phyloP scores from a whole-genome alignment of 768 basidiomycete genomes.

The Boletellus emodensis region DNA sequence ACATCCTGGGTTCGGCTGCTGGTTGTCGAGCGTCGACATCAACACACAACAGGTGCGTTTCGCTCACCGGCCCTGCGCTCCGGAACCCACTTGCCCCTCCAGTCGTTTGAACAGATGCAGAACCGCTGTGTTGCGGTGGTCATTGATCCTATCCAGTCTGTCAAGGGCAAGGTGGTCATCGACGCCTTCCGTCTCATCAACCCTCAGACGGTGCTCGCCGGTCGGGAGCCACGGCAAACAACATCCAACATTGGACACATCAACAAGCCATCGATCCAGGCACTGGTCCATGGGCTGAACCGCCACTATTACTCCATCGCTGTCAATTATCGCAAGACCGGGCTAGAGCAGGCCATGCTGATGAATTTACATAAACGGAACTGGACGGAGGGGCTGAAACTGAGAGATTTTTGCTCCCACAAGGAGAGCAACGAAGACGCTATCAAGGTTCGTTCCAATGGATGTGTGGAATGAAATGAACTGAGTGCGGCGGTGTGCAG shows the following conservation, averaged over 20 bases:
- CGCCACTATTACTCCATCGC: conserved; percentile 98
- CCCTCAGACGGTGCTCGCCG: conserved; percentile 83
- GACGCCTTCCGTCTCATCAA: conserved; percentile 98
- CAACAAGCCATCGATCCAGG: conserved; percentile 99
- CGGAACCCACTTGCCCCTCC: conserved; percentile 12
- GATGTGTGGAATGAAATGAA: conserved; percentile 18
- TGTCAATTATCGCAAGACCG: conserved; percentile 97
- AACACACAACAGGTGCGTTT: conserved; percentile 88
- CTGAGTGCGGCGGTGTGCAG: conserved; percentile 6
- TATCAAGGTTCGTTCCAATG: conserved; percentile 70
- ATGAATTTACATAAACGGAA: conserved; percentile 99
- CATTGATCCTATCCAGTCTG: conserved; percentile 97
- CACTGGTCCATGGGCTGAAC: conserved; percentile 95
- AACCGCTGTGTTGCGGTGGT: conserved; percentile 94
- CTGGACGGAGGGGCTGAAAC: conserved; percentile 95
- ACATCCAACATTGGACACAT: conserved; percentile 98
- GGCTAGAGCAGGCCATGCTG: conserved; percentile 96
- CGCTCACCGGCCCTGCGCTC: neutral
- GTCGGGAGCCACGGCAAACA: conserved; percentile 93
- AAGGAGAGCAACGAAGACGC: conserved; percentile 88
- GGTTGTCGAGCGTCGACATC: conserved; percentile 98
- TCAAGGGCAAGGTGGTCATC: conserved; percentile 98
- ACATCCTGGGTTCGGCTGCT: conserved; percentile 99
- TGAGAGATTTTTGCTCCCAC: conserved; percentile 86
- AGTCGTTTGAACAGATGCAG: conserved; percentile 97